Evolutionary conservation across 139 green algal genomes (phyloP).

Genomic region (Nannochloris sp.): DNA sequence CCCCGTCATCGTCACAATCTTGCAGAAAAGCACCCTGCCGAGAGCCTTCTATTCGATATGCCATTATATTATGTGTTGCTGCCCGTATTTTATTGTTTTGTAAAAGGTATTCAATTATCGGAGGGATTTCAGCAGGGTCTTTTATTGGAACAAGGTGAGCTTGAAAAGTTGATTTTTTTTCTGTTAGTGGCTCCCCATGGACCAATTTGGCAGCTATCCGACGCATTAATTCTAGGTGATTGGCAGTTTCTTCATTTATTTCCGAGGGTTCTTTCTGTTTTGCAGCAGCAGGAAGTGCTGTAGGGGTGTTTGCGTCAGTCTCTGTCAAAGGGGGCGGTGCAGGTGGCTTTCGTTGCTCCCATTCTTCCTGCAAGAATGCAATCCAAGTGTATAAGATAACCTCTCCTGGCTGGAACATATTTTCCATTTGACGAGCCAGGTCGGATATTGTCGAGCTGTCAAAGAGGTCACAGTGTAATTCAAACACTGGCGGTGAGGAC

Average conservation of each 20-base stretch:
- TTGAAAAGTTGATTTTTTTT: constrained; percentile 73
- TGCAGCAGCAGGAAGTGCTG: not conserved
- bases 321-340: not conserved
- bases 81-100: constrained; percentile 63
- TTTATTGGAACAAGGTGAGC: constrained; percentile 41
- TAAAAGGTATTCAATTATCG: constrained; percentile 61
- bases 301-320: no score
- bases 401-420: constrained; percentile 46
- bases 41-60: constrained; percentile 52
- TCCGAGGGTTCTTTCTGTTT: not conserved
- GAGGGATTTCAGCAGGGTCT: constrained; percentile 42
- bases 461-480: constrained; percentile 35
- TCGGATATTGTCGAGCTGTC: constrained; percentile 3
- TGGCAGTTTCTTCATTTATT: not conserved
- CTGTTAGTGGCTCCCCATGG: constrained; percentile 54
- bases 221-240: not conserved
- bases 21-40: constrained; percentile 35
- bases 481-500: constrained; percentile 29
- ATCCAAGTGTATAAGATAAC: constrained; percentile 57
- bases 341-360: constrained; percentile 1
- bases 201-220: constrained; percentile 30
- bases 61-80: constrained; percentile 87
- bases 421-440: constrained; percentile 31
- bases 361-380: constrained; percentile 47
- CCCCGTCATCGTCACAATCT: constrained; percentile 84